Percentiles rank a stretch among this genome's conserved stretches.
These are phyloP conservation scores for Francoa sonchifolia DNA, from an alignment of 441 rosid species.

Conservation along the genomic window DNA sequence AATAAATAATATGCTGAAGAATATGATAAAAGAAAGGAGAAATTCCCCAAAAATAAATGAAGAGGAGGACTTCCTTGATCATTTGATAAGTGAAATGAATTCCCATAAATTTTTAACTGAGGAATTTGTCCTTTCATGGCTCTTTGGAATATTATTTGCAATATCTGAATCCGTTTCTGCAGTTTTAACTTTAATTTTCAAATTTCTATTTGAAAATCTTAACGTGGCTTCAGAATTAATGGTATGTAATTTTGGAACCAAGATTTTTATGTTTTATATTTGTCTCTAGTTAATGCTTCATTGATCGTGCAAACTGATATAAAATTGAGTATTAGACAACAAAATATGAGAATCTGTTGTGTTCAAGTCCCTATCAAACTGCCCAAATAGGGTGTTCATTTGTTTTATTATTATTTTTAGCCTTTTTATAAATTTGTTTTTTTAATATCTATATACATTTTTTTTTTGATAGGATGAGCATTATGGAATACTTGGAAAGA, in stretches of 20 bases:
- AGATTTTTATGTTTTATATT: too few species aligned
- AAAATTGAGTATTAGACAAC: too few species aligned
- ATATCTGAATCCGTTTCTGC: conserved; percentile 14
- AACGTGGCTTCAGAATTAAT: conserved; percentile 13
- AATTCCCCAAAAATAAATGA: conserved; percentile 3
- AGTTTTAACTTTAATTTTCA: conserved; percentile 10
- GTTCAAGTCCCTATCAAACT: too few species aligned
- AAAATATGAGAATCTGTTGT: too few species aligned
- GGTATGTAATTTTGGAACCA: conserved; percentile 4
- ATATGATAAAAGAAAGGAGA: conserved; percentile 8
- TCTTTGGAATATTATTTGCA: conserved; percentile 11
- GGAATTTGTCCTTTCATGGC: conserved; percentile 8
- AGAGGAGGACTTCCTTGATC: conserved; percentile 18
- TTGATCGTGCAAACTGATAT: too few species aligned
- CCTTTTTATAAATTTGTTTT: too few species aligned
- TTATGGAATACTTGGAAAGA: conserved; percentile 12
- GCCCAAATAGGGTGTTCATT: too few species aligned
- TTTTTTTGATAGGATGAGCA: conserved; percentile 21
- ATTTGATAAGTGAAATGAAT: conserved; percentile 10
- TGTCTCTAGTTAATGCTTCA: too few species aligned
- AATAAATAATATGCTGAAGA: conserved; percentile 2
- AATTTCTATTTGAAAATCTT: conserved; percentile 18
- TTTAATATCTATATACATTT: too few species aligned
- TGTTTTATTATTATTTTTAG: too few species aligned
- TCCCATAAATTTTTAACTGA: conserved; percentile 17